These are phyloP conservation scores for Phyllosticta paracitricarpa DNA, from an alignment of 2,329 filamentous ascomycete species.

Conservation along the genomic window DNA sequence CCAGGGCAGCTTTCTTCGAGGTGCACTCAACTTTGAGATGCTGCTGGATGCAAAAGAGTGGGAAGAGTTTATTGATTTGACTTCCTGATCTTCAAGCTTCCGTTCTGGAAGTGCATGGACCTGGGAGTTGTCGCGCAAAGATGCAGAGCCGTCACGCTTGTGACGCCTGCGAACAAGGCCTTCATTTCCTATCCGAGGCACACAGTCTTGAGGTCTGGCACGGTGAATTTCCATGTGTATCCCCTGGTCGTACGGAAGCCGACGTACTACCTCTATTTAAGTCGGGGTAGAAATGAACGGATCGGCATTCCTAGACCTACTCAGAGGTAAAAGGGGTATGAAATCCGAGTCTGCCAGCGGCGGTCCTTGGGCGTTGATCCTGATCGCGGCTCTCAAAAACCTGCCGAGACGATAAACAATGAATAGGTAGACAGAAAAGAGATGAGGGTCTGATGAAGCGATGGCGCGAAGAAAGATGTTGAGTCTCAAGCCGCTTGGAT, in stretches of 20 bases:
- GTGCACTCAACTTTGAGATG: not conserved
- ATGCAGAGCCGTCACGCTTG: not conserved
- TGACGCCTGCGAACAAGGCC: not conserved
- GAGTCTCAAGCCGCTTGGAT: not conserved
- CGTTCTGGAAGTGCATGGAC: not conserved
- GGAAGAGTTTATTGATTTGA: not conserved
- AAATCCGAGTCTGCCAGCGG: not conserved
- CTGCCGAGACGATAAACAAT: not conserved
- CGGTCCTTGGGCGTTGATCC: not conserved
- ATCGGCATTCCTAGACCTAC: not conserved
- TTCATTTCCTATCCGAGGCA: not conserved
- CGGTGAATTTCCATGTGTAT: not conserved
- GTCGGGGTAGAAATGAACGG: not conserved
- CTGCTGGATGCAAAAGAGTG: not conserved
- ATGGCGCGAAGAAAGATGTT: not conserved
- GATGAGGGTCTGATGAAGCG: not conserved
- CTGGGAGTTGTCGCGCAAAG: not conserved
- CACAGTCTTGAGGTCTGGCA: not conserved
- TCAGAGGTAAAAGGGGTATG: not conserved
- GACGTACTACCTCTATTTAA: not conserved
- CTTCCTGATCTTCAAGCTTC: not conserved
- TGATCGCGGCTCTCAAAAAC: not conserved
- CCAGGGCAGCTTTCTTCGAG: constrained; percentile 10
- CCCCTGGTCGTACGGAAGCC: not conserved
- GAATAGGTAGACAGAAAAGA: not conserved